A percentile compares a stretch with the other conserved stretches of the same genome.
Evolutionary conservation across 306 rosid species (phyloP).

Genomic region (Senna tora): DNA sequence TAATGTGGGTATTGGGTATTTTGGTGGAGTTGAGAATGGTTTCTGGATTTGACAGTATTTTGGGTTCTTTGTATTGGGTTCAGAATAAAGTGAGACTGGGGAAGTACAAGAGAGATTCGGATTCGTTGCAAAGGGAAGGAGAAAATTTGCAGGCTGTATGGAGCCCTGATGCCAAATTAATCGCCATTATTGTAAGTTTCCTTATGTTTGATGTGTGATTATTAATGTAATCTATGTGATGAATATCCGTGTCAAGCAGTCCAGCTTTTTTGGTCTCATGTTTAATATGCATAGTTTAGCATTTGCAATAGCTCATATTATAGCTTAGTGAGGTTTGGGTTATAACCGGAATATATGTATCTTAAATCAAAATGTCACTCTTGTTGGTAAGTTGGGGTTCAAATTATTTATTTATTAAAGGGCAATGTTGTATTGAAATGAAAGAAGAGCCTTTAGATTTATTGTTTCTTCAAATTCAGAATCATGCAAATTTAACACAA

Average conservation of each 20-base stretch:
- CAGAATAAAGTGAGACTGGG: slow-evolving; percentile 95
- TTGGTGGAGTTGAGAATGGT: slow-evolving; percentile 27
- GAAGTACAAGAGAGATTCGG: slow-evolving; percentile 85
- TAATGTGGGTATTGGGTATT: slow-evolving; percentile 37
- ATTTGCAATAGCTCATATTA: neutral
- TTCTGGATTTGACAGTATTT: slow-evolving; percentile 46
- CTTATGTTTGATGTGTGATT: slow-evolving; percentile 10
- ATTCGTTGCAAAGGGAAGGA: slow-evolving; percentile 80
- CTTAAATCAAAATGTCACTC: slow-evolving; percentile 16
- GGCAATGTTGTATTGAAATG: slow-evolving; percentile 20
- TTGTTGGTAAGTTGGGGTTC: slow-evolving; percentile 15
- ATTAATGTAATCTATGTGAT: slow-evolving; percentile 16
- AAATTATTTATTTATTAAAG: slow-evolving; percentile 22
- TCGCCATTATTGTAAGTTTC: slow-evolving; percentile 77
- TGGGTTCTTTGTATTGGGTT: slow-evolving; percentile 39
- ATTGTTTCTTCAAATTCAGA: neutral
- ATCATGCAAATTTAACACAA: neutral
- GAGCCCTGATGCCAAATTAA: slow-evolving; percentile 92
- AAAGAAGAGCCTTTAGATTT: slow-evolving; percentile 21
- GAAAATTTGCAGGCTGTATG: slow-evolving; percentile 94
- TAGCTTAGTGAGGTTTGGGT: neutral
- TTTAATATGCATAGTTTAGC: slow-evolving; percentile 15
- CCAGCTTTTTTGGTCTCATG: neutral
- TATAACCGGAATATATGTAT: neutral
- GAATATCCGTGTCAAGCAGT: slow-evolving; percentile 3